Base-by-base conservation (phyloP, 2,329 filamentous ascomycete genomes). In the Byssothecium circinans region DNA sequence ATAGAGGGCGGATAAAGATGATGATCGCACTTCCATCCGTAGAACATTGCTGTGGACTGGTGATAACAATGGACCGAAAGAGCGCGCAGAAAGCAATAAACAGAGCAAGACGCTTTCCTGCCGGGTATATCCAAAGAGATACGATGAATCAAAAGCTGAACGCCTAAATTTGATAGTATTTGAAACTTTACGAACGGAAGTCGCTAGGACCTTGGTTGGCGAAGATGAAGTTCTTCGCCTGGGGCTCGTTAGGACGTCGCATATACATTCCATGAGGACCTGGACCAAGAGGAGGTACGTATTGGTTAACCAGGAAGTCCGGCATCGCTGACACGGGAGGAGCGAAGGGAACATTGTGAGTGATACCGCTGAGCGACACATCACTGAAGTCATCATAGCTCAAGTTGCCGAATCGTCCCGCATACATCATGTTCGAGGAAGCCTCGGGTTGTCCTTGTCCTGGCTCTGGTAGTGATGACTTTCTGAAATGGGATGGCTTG, bases 181-280 rank as follows among this genome's bases (percentile, higher is more conserved):
- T 32, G 32, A 43, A 43, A 14, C 41, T 30, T 43, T 18, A 53
- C 39, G 41, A 40, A 23, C 48, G 45, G 54, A 76, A 78, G 53
- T 76, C 71, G 49, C 69, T 65, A 1, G 75, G 74, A 8, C 71
- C 72, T 47, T 75, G 72, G 40, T 77, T 77, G 37, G 74, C 72
- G 46, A 78, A 78, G 14, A 74, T 74, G 54, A 75, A 78, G 47
- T 67, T 75, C 61, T 76, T 78, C 2, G 71, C 56, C 50, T 68
- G 59, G n/a, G 62, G 59, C 44, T 69, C 67, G 8, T 53, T 56
- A 19, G 60, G 53, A 25, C 60, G 60, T n/a, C 62, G 64, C 29
- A 63, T 47, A 11, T 64, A 39, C 11, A 57, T 57, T 39, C 56
- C 58, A 38, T 65, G 56, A 36, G 70, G 43, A 38, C 61, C 74